phyloP scores from a whole-genome alignment of 192 early-diverging fungal species.

The Coemansia sp. region DNA sequence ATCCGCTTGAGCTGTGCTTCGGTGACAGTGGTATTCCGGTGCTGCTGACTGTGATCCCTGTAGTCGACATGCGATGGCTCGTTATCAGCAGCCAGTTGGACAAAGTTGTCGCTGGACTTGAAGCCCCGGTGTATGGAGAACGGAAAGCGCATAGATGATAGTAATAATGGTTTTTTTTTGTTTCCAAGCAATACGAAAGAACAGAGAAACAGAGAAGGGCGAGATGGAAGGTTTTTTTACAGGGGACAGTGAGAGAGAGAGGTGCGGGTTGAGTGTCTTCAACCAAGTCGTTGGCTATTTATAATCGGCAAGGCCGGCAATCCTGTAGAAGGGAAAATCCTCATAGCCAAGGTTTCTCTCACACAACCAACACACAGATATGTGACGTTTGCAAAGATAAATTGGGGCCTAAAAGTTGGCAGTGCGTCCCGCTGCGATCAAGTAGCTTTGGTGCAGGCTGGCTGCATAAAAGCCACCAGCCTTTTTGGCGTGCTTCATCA shows the following conservation, averaged over 20 bases:
- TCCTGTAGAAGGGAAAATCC: neutral
- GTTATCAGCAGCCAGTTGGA: slow-evolving; percentile 25
- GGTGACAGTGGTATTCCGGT: neutral
- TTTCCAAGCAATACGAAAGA: neutral
- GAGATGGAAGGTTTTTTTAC: neutral
- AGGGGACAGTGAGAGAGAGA: neutral
- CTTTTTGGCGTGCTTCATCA: slow-evolving; percentile 13
- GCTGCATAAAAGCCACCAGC: slow-evolving; percentile 33
- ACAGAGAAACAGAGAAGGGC: neutral
- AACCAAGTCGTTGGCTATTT: too few species aligned
- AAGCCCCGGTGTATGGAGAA: slow-evolving; percentile 30
- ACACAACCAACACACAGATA: neutral
- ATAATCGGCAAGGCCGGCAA: too few species aligned
- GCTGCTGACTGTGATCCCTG: neutral
- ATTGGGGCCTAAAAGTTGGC: neutral
- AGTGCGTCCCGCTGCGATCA: neutral
- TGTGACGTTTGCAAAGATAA: neutral
- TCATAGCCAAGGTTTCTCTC: neutral
- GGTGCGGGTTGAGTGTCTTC: neutral
- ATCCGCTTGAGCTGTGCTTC: neutral
- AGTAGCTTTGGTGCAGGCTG: slow-evolving; percentile 13
- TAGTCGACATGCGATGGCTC: neutral
- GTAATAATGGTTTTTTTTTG: neutral
- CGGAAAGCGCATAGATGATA: slow-evolving; percentile 39
- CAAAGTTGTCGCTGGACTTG: slow-evolving; percentile 48